These are phyloP conservation scores for Henckelia pumila DNA, from an alignment of 257 asterid genomes.

Conservation along the genomic window DNA sequence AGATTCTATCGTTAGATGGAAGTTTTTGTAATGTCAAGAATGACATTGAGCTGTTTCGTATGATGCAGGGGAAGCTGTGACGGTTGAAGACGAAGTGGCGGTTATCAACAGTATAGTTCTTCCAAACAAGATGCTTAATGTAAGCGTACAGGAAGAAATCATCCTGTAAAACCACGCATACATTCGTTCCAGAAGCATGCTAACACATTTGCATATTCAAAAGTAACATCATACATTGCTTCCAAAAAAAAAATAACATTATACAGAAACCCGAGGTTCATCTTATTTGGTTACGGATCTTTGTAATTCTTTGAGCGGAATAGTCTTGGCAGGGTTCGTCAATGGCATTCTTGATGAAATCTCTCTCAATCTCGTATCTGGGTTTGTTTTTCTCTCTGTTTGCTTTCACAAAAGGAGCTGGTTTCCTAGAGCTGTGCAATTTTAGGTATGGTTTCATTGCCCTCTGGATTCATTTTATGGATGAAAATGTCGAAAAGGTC, in stretches of 20 bases:
- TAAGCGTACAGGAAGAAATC: conserved; percentile 78
- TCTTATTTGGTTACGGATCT: neutral
- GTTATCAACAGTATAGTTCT: conserved; percentile 78
- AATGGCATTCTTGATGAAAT: neutral
- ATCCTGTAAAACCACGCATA: conserved; percentile 42
- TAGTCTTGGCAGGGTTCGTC: neutral
- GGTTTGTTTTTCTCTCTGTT: neutral
- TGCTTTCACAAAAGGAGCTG: neutral
- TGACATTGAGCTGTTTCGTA: neutral
- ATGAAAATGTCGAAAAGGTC: too few relatives aligned
- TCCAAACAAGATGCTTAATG: conserved; percentile 72
- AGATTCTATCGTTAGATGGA: neutral
- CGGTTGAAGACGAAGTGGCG: conserved; percentile 76
- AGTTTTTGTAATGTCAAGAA: neutral
- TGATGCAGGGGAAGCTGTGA: conserved; percentile 73
- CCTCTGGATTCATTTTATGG: neutral
- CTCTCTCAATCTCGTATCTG: neutral
- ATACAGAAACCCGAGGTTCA: neutral
- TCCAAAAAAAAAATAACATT: neutral
- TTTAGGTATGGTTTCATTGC: neutral
- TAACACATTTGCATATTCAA: neutral
- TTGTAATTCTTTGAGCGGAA: neutral
- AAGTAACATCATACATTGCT: neutral
- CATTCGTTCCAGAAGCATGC: conserved; percentile 4
- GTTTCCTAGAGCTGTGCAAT: neutral